A percentile compares a stretch with the other conserved stretches of the same genome.
Conservation (phyloP, 768 basidiomycete genomes). For the Leccinum boreale region DNA sequence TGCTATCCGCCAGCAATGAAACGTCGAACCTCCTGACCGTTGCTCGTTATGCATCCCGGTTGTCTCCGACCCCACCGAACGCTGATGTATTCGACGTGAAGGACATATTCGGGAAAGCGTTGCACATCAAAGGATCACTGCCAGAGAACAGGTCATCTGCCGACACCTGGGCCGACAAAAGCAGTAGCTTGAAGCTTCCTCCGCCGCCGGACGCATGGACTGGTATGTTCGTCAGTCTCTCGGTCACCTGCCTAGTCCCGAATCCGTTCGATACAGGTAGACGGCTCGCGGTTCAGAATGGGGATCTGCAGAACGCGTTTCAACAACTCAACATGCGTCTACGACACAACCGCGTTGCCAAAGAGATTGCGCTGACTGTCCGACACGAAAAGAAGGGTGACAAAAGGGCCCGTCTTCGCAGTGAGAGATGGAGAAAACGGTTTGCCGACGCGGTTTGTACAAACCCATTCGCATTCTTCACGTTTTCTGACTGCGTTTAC, state of each 20-base stretch:
- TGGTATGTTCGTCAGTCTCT: constrained; percentile 31
- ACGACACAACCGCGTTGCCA: constrained; percentile 50
- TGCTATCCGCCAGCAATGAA: neutral
- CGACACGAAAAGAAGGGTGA: constrained; percentile 83
- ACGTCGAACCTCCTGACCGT: neutral
- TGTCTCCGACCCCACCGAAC: constrained; percentile 5
- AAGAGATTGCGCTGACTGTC: constrained; percentile 45
- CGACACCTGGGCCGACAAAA: constrained; percentile 34
- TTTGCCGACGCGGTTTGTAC: constrained; percentile 73
- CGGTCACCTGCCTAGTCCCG: neutral
- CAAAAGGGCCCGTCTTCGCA: constrained; percentile 70
- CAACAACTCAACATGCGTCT: constrained; percentile 49
- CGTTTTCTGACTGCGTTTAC: constrained; percentile 10
- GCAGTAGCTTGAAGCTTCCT: constrained; percentile 19
- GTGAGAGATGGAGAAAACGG: constrained; percentile 73
- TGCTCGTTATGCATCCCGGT: constrained; percentile 9
- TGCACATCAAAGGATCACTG: constrained; percentile 12
- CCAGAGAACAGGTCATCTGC: constrained; percentile 29
- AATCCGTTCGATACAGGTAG: constrained; percentile 47
- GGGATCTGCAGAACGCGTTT: constrained; percentile 48
- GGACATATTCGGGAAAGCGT: constrained; percentile 13
- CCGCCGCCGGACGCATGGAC: constrained; percentile 52
- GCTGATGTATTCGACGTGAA: constrained; percentile 4
- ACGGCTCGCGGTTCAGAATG: constrained; percentile 44
- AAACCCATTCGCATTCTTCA: constrained; percentile 2